Base-by-base conservation (phyloP, 805 yeast genomes). In the Cyberlindnera meyerae region DNA sequence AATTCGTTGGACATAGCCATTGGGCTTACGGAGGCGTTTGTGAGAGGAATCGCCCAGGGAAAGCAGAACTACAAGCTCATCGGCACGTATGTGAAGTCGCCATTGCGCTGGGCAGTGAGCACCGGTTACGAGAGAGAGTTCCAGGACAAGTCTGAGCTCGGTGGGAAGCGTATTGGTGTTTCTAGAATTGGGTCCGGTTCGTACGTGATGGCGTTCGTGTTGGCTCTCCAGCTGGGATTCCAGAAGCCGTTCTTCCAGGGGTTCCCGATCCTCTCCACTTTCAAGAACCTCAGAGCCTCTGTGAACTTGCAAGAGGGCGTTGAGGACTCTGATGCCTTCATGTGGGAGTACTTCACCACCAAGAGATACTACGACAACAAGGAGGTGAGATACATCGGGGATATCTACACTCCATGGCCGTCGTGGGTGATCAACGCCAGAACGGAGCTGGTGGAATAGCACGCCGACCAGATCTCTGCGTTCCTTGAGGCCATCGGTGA, bases 281-380 rank as follows among this genome's bases (percentile, higher is more conserved):
- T 88, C 63, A 71, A 73, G 53, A 84, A 82, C 53, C 68, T 88
- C 51, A 70, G 97, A 44, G 85, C 77, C 44, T 78, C 88, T 2
- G 97, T 88, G 26, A 86, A 86, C 60, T 61, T 63, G 47, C 62
- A 60, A 42, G 68, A 60, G 11, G 65, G 57, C 4, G 66, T 70
- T 16, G 60, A 58, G 21, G 56, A 68, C 15, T 68, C 80, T 24
- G 96, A 88, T 54, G 94, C 90, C 3, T 88, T 88, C 60, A 83
- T 89, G 95, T 88, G 97, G 97, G 97, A 88, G 54, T 73, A 83
- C 60, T 88, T 88, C 66, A 88, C 97, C 1, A 77, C 89, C 24
- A 88, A 88, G 55, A 77, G 75, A 56, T 88, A 84, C 63, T 86
- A 83, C 58, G 96, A 85, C 52, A 71, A 63, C 37, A 72, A 75